These are phyloP conservation scores for Exophiala sp. DNA, from an alignment of 2,329 filamentous ascomycete species.

Conservation along the genomic window DNA sequence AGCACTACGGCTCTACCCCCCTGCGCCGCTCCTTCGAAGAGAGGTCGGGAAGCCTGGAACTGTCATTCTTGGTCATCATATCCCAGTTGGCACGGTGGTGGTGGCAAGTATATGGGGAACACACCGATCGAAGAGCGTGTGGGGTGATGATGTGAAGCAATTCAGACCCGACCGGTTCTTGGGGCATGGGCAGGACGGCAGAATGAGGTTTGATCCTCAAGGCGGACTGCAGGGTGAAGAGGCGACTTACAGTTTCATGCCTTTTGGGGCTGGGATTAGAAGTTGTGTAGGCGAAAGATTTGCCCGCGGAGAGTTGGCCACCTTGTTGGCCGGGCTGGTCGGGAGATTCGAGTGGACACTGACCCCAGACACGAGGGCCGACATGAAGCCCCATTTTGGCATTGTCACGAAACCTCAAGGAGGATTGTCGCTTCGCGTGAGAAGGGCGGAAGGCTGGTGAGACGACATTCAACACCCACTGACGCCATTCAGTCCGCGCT, in stretches of 20 bases:
- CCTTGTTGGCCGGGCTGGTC: slow-evolving; percentile 67
- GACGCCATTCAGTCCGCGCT: neutral
- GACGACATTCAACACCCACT: neutral
- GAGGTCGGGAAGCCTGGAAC: slow-evolving; percentile 53
- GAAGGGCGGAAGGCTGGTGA: slow-evolving; percentile 11
- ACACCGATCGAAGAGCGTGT: slow-evolving; percentile 63
- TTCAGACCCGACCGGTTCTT: slow-evolving; percentile 79
- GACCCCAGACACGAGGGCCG: slow-evolving; percentile 35
- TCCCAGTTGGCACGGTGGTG: slow-evolving; percentile 66
- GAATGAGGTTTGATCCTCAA: slow-evolving; percentile 24
- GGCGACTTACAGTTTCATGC: slow-evolving; percentile 66
- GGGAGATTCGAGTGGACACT: slow-evolving; percentile 55
- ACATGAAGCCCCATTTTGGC: slow-evolving; percentile 2
- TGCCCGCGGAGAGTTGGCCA: slow-evolving; percentile 77
- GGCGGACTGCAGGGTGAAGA: slow-evolving; percentile 59
- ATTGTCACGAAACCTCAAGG: slow-evolving; percentile 3
- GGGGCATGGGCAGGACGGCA: slow-evolving; percentile 31
- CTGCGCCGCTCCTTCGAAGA: slow-evolving; percentile 63
- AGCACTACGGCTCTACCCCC: slow-evolving; percentile 64
- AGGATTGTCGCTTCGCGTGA: slow-evolving; percentile 1
- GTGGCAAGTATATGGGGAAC: slow-evolving; percentile 60
- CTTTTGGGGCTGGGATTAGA: slow-evolving; percentile 62
- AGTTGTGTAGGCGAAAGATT: slow-evolving; percentile 29
- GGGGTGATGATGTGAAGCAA: slow-evolving; percentile 66
- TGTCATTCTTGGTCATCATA: slow-evolving; percentile 55